A percentile compares a stretch with the other conserved stretches of the same genome.
These are phyloP conservation scores for Boeremia exigua DNA, from an alignment of 2,329 filamentous ascomycete species.

Conservation along the genomic window DNA sequence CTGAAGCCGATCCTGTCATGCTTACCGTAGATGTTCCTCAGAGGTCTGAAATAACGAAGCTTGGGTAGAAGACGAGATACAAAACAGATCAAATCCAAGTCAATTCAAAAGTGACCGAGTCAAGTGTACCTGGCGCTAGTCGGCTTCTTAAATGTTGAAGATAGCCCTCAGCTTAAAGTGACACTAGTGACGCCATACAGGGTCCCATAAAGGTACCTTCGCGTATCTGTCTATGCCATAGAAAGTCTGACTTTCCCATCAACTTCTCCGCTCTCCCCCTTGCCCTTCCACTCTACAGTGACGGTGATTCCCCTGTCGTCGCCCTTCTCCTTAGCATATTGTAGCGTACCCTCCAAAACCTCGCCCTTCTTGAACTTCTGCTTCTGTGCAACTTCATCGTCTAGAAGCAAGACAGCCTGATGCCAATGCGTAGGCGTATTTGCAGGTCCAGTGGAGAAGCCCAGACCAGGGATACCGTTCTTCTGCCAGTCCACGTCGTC, in stretches of 20 bases:
- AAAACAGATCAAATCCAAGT: not conserved
- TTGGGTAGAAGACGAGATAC: too few species aligned
- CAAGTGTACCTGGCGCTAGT: too few species aligned
- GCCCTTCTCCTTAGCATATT: slow-evolving; percentile 68
- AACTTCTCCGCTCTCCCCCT: slow-evolving; percentile 35
- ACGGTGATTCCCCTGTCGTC: slow-evolving; percentile 51
- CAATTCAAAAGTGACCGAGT: too few species aligned
- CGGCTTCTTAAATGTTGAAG: too few species aligned
- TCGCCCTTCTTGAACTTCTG: slow-evolving; percentile 59
- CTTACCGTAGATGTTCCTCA: not conserved
- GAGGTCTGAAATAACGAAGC: too few species aligned
- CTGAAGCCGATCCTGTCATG: slow-evolving; percentile 37
- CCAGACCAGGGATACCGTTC: slow-evolving; percentile 64
- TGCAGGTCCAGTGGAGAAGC: slow-evolving; percentile 85
- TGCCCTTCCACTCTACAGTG: slow-evolving; percentile 46
- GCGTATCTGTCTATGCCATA: slow-evolving; percentile 28
- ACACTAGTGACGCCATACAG: too few species aligned
- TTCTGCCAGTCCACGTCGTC: slow-evolving; percentile 69
- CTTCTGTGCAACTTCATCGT: slow-evolving; percentile 59
- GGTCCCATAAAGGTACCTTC: not conserved
- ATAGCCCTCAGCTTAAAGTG: too few species aligned
- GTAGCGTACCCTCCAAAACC: slow-evolving; percentile 72
- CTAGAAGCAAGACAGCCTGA: slow-evolving; percentile 77
- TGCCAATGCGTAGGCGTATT: slow-evolving; percentile 87
- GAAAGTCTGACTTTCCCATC: slow-evolving; percentile 42